Conservation (phyloP, 805 yeast species). For the Metschnikowia anglica region DNA sequence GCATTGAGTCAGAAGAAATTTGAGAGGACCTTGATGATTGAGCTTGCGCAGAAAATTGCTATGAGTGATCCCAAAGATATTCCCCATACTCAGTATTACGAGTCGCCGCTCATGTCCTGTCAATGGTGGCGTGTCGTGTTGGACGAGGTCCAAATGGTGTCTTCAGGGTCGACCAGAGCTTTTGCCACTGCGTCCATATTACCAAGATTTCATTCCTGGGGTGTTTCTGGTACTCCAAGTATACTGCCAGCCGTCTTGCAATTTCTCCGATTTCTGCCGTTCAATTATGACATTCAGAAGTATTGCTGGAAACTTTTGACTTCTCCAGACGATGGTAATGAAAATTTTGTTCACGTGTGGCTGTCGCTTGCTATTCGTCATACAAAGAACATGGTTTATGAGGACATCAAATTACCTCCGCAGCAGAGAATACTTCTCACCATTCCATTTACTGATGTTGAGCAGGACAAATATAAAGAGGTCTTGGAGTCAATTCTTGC, state of each 20-base stretch:
- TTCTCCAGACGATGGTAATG: constrained; percentile 12
- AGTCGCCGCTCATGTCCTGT: constrained; percentile 77
- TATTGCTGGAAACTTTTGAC: constrained; percentile 40
- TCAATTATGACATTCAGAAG: constrained; percentile 44
- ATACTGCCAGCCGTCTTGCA: constrained; percentile 67
- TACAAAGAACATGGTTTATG: constrained; percentile 77
- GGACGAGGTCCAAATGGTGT: constrained; percentile 95
- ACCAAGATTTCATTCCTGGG: constrained; percentile 92
- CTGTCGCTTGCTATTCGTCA: constrained; percentile 64
- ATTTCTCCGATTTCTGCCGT: constrained; percentile 69
- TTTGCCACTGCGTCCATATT: constrained; percentile 77
- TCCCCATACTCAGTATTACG: constrained; percentile 37
- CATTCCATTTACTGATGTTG: constrained; percentile 77
- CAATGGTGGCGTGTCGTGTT: constrained; percentile 89
- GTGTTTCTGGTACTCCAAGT: constrained; percentile 94
- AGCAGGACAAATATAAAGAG: constrained; percentile 77
- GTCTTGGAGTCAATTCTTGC: constrained; percentile 57
- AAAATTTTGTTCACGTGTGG: constrained; percentile 49
- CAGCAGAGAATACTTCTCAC: constrained; percentile 71
- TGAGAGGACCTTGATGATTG: constrained; percentile 17
- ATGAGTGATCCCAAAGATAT: constrained; percentile 11
- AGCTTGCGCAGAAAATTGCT: constrained; percentile 14
- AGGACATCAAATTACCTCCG: constrained; percentile 74
- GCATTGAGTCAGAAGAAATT: constrained; percentile 16
- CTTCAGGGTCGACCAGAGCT: constrained; percentile 67